phyloP scores from a whole-genome alignment of 495 filamentous ascomycete genomes.

The Trichoderma erinaceum region DNA sequence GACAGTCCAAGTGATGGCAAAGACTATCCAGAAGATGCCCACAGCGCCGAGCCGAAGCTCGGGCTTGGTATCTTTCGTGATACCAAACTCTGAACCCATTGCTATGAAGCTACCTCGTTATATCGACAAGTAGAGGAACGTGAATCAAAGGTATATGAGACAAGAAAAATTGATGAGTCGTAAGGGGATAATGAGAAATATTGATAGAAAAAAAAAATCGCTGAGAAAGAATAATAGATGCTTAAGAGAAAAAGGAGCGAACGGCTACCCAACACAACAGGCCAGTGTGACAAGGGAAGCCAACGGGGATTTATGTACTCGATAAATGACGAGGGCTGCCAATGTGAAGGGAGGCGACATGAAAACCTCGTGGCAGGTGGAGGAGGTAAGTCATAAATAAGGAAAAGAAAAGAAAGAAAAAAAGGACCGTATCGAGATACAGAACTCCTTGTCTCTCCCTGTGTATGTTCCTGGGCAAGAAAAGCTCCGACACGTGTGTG shows the following conservation, averaged over 20 bases:
- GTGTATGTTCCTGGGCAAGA: not conserved
- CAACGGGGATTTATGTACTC: not conserved
- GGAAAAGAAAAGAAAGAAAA: not conserved
- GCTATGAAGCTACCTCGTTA: not conserved
- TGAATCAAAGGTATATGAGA: not conserved
- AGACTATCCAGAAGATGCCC: conserved; percentile 38
- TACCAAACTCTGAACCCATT: conserved; percentile 10
- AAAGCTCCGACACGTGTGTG: conserved; percentile 2
- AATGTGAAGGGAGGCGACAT: not conserved
- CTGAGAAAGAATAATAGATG: not conserved
- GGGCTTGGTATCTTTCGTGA: not conserved
- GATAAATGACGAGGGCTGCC: not conserved
- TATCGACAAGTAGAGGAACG: not conserved
- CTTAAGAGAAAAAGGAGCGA: not conserved
- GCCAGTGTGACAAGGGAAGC: conserved; percentile 2
- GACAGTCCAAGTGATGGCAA: conserved; percentile 46
- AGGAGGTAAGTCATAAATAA: conserved; percentile 4
- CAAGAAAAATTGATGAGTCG: not conserved
- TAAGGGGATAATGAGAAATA: not conserved
- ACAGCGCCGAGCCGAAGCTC: conserved; percentile 19
- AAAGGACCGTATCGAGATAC: too few species aligned
- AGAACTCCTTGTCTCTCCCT: not conserved
- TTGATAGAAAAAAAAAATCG: not conserved
- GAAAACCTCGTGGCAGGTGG: not conserved
- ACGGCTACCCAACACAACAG: not conserved